These are phyloP conservation scores for Colletotrichum tabaci DNA, from an alignment of 2,329 filamentous ascomycete genomes.

Conservation along the genomic window DNA sequence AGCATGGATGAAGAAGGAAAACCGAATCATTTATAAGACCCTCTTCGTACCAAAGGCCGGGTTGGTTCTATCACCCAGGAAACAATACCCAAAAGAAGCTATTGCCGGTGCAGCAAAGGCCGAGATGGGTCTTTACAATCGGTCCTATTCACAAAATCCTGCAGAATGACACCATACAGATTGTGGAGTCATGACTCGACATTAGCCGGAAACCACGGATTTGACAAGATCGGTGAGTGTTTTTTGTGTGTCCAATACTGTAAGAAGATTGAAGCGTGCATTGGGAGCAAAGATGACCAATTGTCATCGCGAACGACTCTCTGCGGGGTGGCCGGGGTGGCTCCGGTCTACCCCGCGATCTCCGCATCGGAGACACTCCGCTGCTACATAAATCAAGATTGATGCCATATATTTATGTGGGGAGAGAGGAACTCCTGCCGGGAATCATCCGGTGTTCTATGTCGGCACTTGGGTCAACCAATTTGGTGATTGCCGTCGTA, in stretches of 20 bases:
- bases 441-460: too few relatives aligned
- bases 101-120: constrained; percentile 17
- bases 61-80: not conserved
- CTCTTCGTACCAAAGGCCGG: not conserved
- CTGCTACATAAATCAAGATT: constrained; percentile 6
- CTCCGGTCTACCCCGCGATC: constrained; percentile 30
- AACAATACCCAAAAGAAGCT: constrained; percentile 1
- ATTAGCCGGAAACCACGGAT: constrained; percentile 2
- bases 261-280: not conserved
- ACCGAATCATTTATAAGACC: not conserved
- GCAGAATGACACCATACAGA: constrained; percentile 1
- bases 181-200: constrained; percentile 30
- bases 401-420: constrained; percentile 6
- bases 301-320: not conserved
- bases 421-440: not conserved
- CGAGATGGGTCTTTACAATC: constrained; percentile 20
- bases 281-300: not conserved
- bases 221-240: constrained; percentile 9
- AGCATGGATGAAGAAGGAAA: too few relatives aligned
- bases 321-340: not conserved
- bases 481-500: not conserved
- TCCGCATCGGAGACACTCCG: constrained; percentile 32
- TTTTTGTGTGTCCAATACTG: constrained; percentile 1
- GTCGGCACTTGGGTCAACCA: not conserved
- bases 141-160: constrained; percentile 18